Percentiles rank a stretch among this genome's conserved stretches.
Conservation (phyloP, 805 yeast genomes). For the Kregervanrija fluxuum region DNA sequence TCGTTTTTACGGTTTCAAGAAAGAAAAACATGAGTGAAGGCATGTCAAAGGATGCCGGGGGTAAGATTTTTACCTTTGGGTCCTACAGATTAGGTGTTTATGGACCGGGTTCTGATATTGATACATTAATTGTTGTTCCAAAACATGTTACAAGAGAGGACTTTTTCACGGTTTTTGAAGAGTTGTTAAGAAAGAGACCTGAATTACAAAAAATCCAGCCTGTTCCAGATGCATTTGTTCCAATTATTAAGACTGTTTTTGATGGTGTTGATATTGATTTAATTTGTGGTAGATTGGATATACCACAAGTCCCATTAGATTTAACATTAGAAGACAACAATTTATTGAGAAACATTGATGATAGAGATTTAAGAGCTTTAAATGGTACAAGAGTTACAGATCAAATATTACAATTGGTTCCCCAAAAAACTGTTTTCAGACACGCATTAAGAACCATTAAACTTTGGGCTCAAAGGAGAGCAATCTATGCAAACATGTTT, state of each 20-base stretch:
- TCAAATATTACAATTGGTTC: constrained; percentile 82
- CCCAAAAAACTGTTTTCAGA: constrained; percentile 87
- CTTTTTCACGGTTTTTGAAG: constrained; percentile 76
- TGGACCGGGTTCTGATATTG: constrained; percentile 98
- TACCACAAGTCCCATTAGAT: constrained; percentile 74
- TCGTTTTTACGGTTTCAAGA: constrained; percentile 75
- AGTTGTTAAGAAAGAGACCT: constrained; percentile 58
- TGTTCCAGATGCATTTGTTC: constrained; percentile 97
- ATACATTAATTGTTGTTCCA: constrained; percentile 93
- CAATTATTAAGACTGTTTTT: constrained; percentile 84
- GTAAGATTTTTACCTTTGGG: constrained; percentile 94
- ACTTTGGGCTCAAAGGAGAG: constrained; percentile 94
- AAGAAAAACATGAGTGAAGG: constrained; percentile 92
- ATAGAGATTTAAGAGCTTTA: constrained; percentile 78
- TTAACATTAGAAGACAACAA: constrained; percentile 80
- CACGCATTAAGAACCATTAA: constrained; percentile 90
- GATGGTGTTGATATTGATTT: constrained; percentile 91
- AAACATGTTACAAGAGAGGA: constrained; percentile 89
- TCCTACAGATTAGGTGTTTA: constrained; percentile 92
- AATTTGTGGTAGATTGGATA: constrained; percentile 73
- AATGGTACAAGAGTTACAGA: constrained; percentile 98
- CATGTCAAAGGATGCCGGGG: constrained; percentile 96
- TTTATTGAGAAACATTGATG: constrained; percentile 79
- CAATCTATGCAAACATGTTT: constrained; percentile 87
- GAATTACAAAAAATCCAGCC: constrained; percentile 88